phyloP scores from a whole-genome alignment of 2,329 filamentous ascomycete genomes.

The Alternaria sp. region DNA sequence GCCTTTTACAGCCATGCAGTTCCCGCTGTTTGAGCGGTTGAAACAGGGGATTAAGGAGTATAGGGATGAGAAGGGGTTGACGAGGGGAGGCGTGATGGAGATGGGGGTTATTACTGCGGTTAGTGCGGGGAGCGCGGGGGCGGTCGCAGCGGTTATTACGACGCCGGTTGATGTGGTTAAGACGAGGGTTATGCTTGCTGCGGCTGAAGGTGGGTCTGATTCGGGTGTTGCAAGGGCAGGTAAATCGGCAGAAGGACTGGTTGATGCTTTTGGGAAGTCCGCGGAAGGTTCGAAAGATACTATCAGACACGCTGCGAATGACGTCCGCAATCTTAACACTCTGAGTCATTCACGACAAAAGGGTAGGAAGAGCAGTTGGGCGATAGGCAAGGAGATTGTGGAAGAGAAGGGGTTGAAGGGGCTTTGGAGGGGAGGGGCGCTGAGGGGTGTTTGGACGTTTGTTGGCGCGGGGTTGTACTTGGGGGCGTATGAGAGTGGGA shows the following conservation, averaged over 20 bases:
- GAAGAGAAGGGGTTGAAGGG: conserved; percentile 73
- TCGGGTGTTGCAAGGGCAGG: conserved; percentile 5
- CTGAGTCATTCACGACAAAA: background rate
- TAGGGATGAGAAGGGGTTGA: conserved; percentile 51
- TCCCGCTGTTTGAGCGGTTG: conserved; percentile 82
- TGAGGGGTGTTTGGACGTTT: conserved; percentile 82
- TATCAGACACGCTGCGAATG: background rate
- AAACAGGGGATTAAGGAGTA: conserved; percentile 63
- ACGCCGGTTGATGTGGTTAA: conserved; percentile 91
- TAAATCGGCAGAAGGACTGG: conserved; percentile 32
- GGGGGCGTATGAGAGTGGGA: conserved; percentile 83
- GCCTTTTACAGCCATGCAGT: conserved; percentile 87
- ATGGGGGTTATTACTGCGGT: conserved; percentile 74
- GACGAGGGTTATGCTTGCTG: conserved; percentile 82
- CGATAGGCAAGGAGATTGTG: conserved; percentile 71
- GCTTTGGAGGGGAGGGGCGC: conserved; percentile 76
- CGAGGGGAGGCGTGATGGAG: conserved; percentile 64
- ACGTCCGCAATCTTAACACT: background rate
- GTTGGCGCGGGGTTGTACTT: conserved; percentile 84
- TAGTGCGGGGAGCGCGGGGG: conserved; percentile 77
- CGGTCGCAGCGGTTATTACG: conserved; percentile 79
- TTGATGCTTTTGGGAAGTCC: conserved; percentile 55
- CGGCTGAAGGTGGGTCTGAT: conserved; percentile 34
- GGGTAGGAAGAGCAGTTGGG: conserved; percentile 57
- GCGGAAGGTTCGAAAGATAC: background rate